Conservation (phyloP, 1,139 yeast genomes). For the Candida tunisiensis region DNA sequence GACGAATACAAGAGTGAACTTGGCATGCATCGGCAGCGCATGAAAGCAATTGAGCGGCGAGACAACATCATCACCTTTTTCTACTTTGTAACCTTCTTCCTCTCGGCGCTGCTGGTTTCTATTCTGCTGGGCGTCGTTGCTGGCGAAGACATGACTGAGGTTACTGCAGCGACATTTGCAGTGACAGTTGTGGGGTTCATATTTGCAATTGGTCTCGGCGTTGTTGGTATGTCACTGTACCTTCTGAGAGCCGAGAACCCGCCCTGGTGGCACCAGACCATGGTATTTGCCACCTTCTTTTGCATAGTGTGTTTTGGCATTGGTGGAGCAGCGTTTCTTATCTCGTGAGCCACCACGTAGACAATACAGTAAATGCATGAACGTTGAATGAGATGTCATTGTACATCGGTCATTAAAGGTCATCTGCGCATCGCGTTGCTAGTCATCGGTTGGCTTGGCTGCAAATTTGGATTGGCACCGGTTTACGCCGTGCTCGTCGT, state of each 20-base stretch:
- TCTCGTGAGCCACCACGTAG: constrained; percentile 3
- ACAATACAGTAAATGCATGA: background rate
- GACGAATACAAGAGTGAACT: constrained; percentile 5
- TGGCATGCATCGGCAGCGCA: background rate
- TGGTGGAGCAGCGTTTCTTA: constrained; percentile 25
- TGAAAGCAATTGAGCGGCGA: constrained; percentile 17
- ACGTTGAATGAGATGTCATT: background rate
- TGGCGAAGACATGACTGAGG: constrained; percentile 16
- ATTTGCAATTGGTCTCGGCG: constrained; percentile 20
- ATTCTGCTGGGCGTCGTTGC: constrained; percentile 30
- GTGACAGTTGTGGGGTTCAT: constrained; percentile 17
- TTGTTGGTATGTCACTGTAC: constrained; percentile 24
- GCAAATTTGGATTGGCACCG: constrained; percentile 10
- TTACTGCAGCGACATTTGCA: constrained; percentile 10
- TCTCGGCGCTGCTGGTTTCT: constrained; percentile 29
- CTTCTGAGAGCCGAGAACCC: constrained; percentile 22
- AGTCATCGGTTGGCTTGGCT: constrained; percentile 1
- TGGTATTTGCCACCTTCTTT: constrained; percentile 21
- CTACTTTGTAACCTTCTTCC: constrained; percentile 25
- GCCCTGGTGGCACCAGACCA: constrained; percentile 26
- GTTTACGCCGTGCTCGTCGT: constrained; percentile 66
- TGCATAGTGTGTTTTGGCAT: constrained; percentile 27
- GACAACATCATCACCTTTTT: constrained; percentile 31
- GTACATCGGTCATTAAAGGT: too few species aligned
- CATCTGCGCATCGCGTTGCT: background rate